Base-by-base conservation (phyloP, 176 grass and related monocot species). In the Areca catechu region DNA sequence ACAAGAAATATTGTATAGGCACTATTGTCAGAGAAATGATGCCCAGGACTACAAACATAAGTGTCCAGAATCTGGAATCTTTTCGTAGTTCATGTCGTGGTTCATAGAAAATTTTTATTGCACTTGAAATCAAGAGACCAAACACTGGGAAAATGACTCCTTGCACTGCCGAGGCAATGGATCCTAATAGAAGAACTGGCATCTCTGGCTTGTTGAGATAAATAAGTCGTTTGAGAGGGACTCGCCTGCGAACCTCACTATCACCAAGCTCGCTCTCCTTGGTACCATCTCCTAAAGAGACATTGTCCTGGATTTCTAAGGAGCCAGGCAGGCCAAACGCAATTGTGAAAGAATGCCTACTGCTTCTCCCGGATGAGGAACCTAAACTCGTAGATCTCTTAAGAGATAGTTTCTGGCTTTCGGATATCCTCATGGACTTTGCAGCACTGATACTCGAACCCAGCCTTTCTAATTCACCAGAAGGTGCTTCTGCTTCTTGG, bases 151-250 rank as follows among this genome's bases (percentile, higher is more conserved):
- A 81, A 19, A 89, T 51, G 16, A 79, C 24, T 24, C 86, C 90
- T 50, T 86, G 69, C 48, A 79, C 27, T 16, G 60, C 56, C 54
- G 85, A 73, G 22, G 66, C 61, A 70, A 86, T 60, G 18, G 79
- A 86, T 58, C 90, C 85, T 68, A 86, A 69, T 50, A 71, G 53
- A 68, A 89, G 79, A 58, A 86, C 53, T 22, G 66, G 62, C 68
- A 60, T 49, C 68, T 89, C 90, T 49, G 85, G 79, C 78, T 80
- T 95, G 76, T 95, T 95, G 23, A 95, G 70, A 76, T 70, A 67
- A 73, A 82, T 67, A 5, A 89, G 85, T 37, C 85, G 76, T 16
- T 24, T 21, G 0, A 95, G 67, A 24, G 90, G 66, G 66, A 79
- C 73, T 58, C 56, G 70, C 82, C 83, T 89, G 43, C 1, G 49